phyloP scores from a whole-genome alignment of 2,329 filamentous ascomycete species.

The Penicillium decumbens region DNA sequence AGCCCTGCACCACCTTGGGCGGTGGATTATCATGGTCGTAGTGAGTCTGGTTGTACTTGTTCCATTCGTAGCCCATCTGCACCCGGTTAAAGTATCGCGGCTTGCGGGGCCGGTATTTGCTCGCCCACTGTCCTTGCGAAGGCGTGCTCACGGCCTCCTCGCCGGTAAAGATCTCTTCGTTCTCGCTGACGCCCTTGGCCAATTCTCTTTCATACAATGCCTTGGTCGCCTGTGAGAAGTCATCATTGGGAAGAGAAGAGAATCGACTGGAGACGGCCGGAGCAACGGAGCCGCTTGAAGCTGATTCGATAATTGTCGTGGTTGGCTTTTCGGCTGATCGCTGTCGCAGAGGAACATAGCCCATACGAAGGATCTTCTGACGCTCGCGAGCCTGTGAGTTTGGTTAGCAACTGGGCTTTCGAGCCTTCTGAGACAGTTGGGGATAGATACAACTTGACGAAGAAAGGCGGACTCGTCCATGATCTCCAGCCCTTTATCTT shows the following conservation, averaged over 20 bases:
- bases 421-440: background rate
- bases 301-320: slow-evolving; percentile 30
- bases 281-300: slow-evolving; percentile 42
- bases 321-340: slow-evolving; percentile 34
- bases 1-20: slow-evolving; percentile 95
- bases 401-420: slow-evolving; percentile 8
- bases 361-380: slow-evolving; percentile 58
- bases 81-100: slow-evolving; percentile 96
- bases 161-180: slow-evolving; percentile 90
- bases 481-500: slow-evolving; percentile 59
- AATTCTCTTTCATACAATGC: slow-evolving; percentile 89
- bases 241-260: slow-evolving; percentile 64
- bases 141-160: slow-evolving; percentile 71
- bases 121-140: slow-evolving; percentile 69
- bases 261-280: slow-evolving; percentile 62
- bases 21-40: slow-evolving; percentile 98
- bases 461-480: slow-evolving; percentile 58
- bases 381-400: slow-evolving; percentile 49
- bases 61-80: slow-evolving; percentile 99
- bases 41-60: slow-evolving; percentile 99
- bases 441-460: slow-evolving; percentile 47
- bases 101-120: slow-evolving; percentile 83
- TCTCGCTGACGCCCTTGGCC: slow-evolving; percentile 82
- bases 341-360: slow-evolving; percentile 61
- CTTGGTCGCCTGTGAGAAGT: slow-evolving; percentile 81